Percentiles rank a stretch among this genome's conserved stretches.
These are phyloP conservation scores for Leucocoprinus leucothites DNA, from an alignment of 768 basidiomycete genomes.

Conservation along the genomic window DNA sequence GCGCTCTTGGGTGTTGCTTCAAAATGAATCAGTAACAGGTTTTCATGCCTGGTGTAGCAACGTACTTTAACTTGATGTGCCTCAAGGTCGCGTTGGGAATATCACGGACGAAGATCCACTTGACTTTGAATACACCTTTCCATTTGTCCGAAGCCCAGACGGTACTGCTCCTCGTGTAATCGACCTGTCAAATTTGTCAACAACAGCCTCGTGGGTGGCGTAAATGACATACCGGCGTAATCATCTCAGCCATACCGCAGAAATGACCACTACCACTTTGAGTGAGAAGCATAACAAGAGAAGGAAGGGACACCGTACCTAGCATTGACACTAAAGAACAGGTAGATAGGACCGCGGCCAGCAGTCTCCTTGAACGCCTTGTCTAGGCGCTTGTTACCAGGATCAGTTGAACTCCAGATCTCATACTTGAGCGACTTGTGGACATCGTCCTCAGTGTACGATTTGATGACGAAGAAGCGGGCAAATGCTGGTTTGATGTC, in stretches of 20 bases:
- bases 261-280: conserved; percentile 75
- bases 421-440: conserved; percentile 98
- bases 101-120: conserved; percentile 97
- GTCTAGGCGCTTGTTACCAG: conserved; percentile 96
- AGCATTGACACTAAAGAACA: conserved; percentile 98
- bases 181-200: conserved; percentile 49
- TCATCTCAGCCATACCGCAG: conserved; percentile 98
- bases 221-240: conserved; percentile 68
- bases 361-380: conserved; percentile 96
- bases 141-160: conserved; percentile 99
- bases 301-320: conserved; percentile 37
- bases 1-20: conserved; percentile 93
- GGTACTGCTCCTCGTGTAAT: conserved; percentile 90
- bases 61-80: conserved; percentile 85
- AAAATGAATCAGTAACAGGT: conserved; percentile 16
- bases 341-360: conserved; percentile 90
- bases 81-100: conserved; percentile 87
- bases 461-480: conserved; percentile 97
- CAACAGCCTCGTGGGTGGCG: not conserved
- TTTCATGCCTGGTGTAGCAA: not conserved
- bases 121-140: conserved; percentile 99
- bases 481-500: conserved; percentile 81
- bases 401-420: conserved; percentile 96
- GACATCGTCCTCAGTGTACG: conserved; percentile 98
- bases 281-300: not conserved